Conservation (phyloP, 495 filamentous ascomycete species). For the Bacidia gigantensis region DNA sequence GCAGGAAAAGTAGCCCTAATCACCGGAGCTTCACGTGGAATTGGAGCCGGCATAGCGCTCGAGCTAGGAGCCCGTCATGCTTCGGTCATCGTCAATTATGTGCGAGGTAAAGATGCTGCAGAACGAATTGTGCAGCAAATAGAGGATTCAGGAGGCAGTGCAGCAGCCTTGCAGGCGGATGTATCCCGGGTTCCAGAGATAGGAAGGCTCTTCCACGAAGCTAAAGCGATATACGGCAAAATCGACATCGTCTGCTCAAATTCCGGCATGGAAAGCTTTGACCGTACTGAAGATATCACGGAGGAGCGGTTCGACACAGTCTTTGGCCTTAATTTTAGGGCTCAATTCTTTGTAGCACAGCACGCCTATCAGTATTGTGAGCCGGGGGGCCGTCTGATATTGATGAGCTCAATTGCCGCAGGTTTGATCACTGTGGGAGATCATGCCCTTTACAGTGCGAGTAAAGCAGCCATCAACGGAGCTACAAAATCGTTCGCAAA, state of each 20-base stretch:
- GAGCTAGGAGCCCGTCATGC: slow-evolving; percentile 62
- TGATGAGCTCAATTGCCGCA: slow-evolving; percentile 43
- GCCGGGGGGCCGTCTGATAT: slow-evolving; percentile 52
- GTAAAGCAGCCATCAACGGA: slow-evolving; percentile 45
- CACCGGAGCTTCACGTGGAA: slow-evolving; percentile 59
- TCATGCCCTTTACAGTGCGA: slow-evolving; percentile 48
- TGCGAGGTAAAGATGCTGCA: slow-evolving; percentile 45
- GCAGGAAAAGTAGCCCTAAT: slow-evolving; percentile 60
- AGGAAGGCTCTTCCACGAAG: slow-evolving; percentile 45
- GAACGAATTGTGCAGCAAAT: slow-evolving; percentile 51
- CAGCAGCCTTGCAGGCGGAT: slow-evolving; percentile 61
- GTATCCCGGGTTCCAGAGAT: slow-evolving; percentile 54
- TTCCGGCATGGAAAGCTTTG: slow-evolving; percentile 41
- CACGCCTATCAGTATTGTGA: slow-evolving; percentile 57
- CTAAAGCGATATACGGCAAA: slow-evolving; percentile 51
- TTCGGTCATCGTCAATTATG: slow-evolving; percentile 67
- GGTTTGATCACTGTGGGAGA: slow-evolving; percentile 43
- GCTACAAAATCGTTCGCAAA: slow-evolving; percentile 43
- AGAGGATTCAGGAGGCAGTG: slow-evolving; percentile 42
- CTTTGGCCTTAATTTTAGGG: slow-evolving; percentile 62
- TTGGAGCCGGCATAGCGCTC: slow-evolving; percentile 61
- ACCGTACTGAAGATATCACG: slow-evolving; percentile 49
- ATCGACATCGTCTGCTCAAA: slow-evolving; percentile 68
- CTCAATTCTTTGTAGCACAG: slow-evolving; percentile 75
- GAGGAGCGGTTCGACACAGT: slow-evolving; percentile 63